Percentiles rank a stretch among this genome's conserved stretches.
Evolutionary conservation across 1,139 yeast genomes (phyloP).

Genomic region (Candida glucosophila): DNA sequence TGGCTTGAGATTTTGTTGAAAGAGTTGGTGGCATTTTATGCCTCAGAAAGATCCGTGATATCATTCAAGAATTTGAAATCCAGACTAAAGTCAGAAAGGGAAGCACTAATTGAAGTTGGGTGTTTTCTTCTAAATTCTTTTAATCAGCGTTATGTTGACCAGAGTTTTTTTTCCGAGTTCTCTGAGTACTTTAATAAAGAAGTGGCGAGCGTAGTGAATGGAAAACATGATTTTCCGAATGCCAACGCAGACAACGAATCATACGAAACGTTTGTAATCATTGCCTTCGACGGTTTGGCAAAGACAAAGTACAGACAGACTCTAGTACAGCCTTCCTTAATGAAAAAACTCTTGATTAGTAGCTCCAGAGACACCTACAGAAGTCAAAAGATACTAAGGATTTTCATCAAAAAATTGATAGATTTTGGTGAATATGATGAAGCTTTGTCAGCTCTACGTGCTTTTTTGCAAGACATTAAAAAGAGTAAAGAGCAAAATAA

Average conservation of each 20-base stretch:
- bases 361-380: conserved; percentile 30
- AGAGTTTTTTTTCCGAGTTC: conserved; percentile 24
- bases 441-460: conserved; percentile 35
- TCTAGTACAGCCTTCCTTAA: conserved; percentile 18
- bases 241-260: conserved; percentile 16
- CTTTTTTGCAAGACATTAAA: conserved; percentile 25
- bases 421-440: conserved; percentile 34
- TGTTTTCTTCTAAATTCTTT: conserved; percentile 22
- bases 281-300: conserved; percentile 24
- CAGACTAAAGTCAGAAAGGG: no score
- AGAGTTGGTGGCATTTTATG: no score
- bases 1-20: conserved; percentile 30
- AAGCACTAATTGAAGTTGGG: conserved; percentile 20
- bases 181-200: conserved; percentile 16
- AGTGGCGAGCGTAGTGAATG: conserved; percentile 14
- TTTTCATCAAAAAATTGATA: conserved; percentile 25
- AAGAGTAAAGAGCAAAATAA: conserved; percentile 26
- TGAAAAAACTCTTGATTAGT: conserved; percentile 25
- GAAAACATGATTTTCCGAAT: conserved; percentile 29
- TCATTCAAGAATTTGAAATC: no score
- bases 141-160: conserved; percentile 9
- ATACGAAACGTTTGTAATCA: conserved; percentile 23
- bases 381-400: conserved; percentile 24
- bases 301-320: conserved; percentile 14
- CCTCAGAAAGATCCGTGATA: no score